phyloP scores from a whole-genome alignment of 345 rosid species.

The Cardamine chenopodiifolia region DNA sequence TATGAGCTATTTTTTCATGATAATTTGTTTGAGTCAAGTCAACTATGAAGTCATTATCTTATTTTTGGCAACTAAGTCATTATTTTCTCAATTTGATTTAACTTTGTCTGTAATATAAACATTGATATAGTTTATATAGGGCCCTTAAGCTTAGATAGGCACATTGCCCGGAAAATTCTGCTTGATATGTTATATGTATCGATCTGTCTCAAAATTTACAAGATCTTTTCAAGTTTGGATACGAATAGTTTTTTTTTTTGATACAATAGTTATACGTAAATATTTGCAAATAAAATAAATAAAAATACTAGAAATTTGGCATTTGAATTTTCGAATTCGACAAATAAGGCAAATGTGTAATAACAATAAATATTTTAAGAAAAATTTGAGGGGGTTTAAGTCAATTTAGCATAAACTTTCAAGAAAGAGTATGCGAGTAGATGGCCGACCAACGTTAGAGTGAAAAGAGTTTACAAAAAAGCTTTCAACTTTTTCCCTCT shows the following conservation, averaged over 20 bases:
- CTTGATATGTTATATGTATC: too few species aligned
- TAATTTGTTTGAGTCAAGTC: not conserved
- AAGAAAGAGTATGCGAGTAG: slow-evolving; percentile 6
- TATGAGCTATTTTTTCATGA: not conserved
- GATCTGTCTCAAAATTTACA: too few species aligned
- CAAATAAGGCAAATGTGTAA: not conserved
- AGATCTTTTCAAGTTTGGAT: too few species aligned
- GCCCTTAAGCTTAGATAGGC: too few species aligned
- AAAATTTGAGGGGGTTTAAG: not conserved
- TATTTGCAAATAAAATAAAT: not conserved
- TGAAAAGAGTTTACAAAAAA: not conserved
- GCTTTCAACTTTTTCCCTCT: not conserved
- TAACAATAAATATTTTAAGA: not conserved
- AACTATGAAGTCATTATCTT: slow-evolving; percentile 3
- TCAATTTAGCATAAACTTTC: not conserved
- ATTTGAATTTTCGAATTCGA: not conserved
- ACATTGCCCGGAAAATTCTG: too few species aligned
- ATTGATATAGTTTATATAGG: not conserved
- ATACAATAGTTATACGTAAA: too few species aligned
- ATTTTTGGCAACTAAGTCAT: not conserved
- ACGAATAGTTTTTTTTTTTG: too few species aligned
- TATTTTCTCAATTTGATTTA: not conserved
- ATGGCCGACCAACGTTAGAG: not conserved
- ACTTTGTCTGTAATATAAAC: not conserved
- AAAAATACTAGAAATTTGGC: not conserved